phyloP scores from a whole-genome alignment of 495 filamentous ascomycete species.

The Aspergillus funiculosus region DNA sequence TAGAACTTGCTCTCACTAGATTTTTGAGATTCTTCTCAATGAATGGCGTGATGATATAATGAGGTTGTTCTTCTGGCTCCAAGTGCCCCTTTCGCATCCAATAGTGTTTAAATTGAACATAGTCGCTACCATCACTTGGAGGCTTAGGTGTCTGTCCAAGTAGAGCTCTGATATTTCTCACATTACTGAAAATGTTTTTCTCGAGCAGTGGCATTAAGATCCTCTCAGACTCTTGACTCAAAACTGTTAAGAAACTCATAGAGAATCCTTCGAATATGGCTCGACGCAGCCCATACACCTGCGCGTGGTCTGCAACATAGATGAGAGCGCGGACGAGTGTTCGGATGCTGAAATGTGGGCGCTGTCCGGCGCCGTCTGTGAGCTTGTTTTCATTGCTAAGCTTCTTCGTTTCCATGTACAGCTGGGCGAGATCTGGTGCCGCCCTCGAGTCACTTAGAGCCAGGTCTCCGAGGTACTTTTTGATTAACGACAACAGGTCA shows the following conservation, averaged over 20 bases:
- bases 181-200: slow-evolving; percentile 65
- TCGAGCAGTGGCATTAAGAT: slow-evolving; percentile 76
- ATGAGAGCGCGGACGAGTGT: slow-evolving; percentile 86
- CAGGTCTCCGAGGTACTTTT: slow-evolving; percentile 71
- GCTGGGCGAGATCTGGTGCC: slow-evolving; percentile 67
- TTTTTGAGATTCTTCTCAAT: slow-evolving; percentile 92
- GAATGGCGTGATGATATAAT: slow-evolving; percentile 96
- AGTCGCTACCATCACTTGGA: slow-evolving; percentile 67
- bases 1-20: slow-evolving; percentile 84
- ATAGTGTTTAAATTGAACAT: slow-evolving; percentile 88
- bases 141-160: slow-evolving; percentile 67
- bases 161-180: slow-evolving; percentile 58
- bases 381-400: slow-evolving; percentile 74
- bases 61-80: slow-evolving; percentile 60
- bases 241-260: slow-evolving; percentile 92
- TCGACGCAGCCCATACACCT: slow-evolving; percentile 80
- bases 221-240: slow-evolving; percentile 70
- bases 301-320: slow-evolving; percentile 77
- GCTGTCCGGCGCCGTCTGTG: slow-evolving; percentile 89
- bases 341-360: slow-evolving; percentile 91
- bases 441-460: slow-evolving; percentile 58
- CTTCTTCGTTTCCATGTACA: slow-evolving; percentile 82
- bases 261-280: slow-evolving; percentile 92
- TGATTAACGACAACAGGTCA: slow-evolving; percentile 77
- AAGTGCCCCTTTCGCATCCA: slow-evolving; percentile 77